Evolutionary conservation across 768 basidiomycete species (phyloP), one percentile per base, ranked within the genome.

Genomic region (Rhodotorula paludigena): DNA sequence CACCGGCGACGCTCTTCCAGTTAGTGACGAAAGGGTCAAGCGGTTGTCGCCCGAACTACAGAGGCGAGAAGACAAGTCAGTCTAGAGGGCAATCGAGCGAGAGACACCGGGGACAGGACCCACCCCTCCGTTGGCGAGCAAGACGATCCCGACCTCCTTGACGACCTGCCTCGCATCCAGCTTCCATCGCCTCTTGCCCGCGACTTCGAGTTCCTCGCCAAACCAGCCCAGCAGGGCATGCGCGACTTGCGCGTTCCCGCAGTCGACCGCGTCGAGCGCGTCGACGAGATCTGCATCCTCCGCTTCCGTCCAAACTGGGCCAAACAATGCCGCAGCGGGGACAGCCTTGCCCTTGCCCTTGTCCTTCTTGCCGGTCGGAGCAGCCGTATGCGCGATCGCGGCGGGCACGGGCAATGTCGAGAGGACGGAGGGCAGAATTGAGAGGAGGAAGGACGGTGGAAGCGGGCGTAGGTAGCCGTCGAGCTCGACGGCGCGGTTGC

Each of bases 1-100:
- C 90, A 2, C 92, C 91, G 3, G 92, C 87, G 15, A 83, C 81
- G 0, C 78, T 77, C 63, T 83, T 85, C 94, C 94, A 97, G 61
- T 82, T 82, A 0, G 74, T 68, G 30, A 90, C 55, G 59, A 96
- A 85, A 3, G 80, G 80, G 9, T 80, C 80, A 68, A 84, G 82
- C 3, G 79, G 73, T 47, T 68, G 71, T 16, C 49, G 44, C 0
- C 60, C 71, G 30, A 44, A 68, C 71, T 72, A 59, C 30, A 3
- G 23, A 5, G 25, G 6, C 5, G 33, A 45, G 33, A 1, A 10
- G 42, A 5, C 33, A 10, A 15, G 28, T 23, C 35, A 18, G 30
- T 18, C 20, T 38, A 10, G 30, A 9, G 32, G 3, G 38, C 21
- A 14, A 15, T 42, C 41, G 41, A 23, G 10, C 20, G 42, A 23